phyloP scores from a whole-genome alignment of 116 monocot species.

The Papilionanthe hybrid region DNA sequence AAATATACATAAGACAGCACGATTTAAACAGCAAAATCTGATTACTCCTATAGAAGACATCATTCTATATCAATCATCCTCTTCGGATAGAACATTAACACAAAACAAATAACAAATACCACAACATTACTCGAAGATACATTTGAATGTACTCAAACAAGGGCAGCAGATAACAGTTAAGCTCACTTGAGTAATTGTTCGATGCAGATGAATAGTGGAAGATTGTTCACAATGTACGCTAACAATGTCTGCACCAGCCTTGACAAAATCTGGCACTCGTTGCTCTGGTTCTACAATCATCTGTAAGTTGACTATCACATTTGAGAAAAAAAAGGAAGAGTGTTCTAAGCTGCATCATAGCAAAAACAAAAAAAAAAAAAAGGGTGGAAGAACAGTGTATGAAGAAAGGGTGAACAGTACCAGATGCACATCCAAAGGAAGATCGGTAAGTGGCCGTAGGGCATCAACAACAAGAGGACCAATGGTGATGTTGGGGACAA shows the following conservation, averaged over 20 bases:
- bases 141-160: slow-evolving; percentile 4
- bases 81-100: not conserved
- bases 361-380: no score
- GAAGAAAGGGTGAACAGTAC: slow-evolving; percentile 25
- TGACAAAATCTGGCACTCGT: slow-evolving; percentile 90
- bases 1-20: not conserved
- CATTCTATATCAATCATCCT: not conserved
- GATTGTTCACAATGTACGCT: slow-evolving; percentile 95
- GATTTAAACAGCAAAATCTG: not conserved
- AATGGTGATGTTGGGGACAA: slow-evolving; percentile 98
- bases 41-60: not conserved
- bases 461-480: slow-evolving; percentile 94
- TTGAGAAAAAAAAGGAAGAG: not conserved
- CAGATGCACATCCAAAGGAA: slow-evolving; percentile 97
- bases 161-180: not conserved
- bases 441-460: slow-evolving; percentile 86
- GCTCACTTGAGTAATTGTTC: slow-evolving; percentile 75
- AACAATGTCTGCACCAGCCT: slow-evolving; percentile 96
- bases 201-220: slow-evolving; percentile 90
- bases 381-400: not conserved
- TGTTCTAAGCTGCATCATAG: not conserved
- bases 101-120: not conserved
- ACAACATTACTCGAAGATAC: not conserved
- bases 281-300: slow-evolving; percentile 99
- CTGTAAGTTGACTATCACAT: slow-evolving; percentile 32